Percentiles rank a stretch among this genome's conserved stretches.
These are phyloP conservation scores for Fusarium sp. DNA, from an alignment of 2,329 filamentous ascomycete species.

Conservation along the genomic window DNA sequence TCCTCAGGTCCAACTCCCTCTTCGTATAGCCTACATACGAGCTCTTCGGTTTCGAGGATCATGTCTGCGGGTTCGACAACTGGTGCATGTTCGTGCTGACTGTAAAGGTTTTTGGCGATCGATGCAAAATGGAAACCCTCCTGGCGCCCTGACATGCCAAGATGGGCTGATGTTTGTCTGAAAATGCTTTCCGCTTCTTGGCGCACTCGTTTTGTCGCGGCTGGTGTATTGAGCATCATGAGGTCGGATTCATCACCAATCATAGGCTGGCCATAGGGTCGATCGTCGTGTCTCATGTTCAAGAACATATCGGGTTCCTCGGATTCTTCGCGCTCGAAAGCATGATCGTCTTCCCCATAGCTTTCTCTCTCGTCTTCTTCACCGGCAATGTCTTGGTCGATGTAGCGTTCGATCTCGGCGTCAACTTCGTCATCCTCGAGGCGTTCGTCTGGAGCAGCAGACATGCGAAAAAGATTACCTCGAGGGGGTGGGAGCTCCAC, in stretches of 20 bases:
- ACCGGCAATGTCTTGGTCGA: constrained; percentile 50
- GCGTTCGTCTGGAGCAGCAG: constrained; percentile 22
- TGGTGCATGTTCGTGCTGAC: constrained; percentile 62
- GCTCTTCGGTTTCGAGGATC: constrained; percentile 78
- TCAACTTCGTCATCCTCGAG: constrained; percentile 46
- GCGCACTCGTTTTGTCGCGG: constrained; percentile 62
- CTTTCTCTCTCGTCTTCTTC: constrained; percentile 49
- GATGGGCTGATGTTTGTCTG: constrained; percentile 61
- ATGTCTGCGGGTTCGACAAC: constrained; percentile 77
- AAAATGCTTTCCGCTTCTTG: constrained; percentile 66
- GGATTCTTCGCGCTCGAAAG: constrained; percentile 52
- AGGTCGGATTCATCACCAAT: constrained; percentile 61
- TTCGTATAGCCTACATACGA: constrained; percentile 73
- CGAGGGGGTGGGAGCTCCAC: constrained; percentile 46
- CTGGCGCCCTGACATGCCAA: constrained; percentile 54
- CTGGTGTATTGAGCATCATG: constrained; percentile 65
- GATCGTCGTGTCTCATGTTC: constrained; percentile 57
- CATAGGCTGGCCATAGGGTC: constrained; percentile 50
- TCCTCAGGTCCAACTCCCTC: constrained; percentile 67
- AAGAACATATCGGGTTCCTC: constrained; percentile 60
- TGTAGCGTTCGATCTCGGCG: constrained; percentile 50
- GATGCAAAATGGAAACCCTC: constrained; percentile 72
- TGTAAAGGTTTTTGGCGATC: constrained; percentile 77
- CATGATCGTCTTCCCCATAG: constrained; percentile 54
- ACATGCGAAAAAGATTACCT: constrained; percentile 48